Base-by-base conservation (phyloP, 140 eudicot genomes). In the Anethum foeniculum region DNA sequence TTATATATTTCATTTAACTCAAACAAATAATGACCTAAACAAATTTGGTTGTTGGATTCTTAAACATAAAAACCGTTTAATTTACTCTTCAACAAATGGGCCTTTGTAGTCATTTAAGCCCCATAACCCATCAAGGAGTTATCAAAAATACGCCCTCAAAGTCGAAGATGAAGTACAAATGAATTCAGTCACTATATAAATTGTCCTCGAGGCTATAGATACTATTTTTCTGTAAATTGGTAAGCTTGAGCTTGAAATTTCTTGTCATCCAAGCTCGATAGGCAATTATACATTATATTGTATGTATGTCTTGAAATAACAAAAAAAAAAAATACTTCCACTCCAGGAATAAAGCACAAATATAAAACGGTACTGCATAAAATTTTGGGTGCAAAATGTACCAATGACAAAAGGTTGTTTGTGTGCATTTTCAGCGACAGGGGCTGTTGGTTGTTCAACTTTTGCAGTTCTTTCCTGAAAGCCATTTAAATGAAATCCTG, bases 401-500 rank as follows among this genome's bases (percentile, higher is more conserved):
- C 98, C 98, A 65, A 94, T 94, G 80, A 94, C 88, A 90, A 94
- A 94, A 80, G 98, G 98, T 71, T 93, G 97, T 90, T 90, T 91
- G 77, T 86, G 88, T 81, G 86, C 83, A 88, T 81, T 85, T 81
- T 88, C 96, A 80, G 90, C 76, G 27, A 87, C 85, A 41, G 96
- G 88, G 28, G 89, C 81, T 73, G 93, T 84, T 75, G 90, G 88
- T 82, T 84, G 92, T 52, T 86, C 98, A 58, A 56, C 89, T 46
- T 58, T 82, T 80, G 88, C 79, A 84, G 79, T 83, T 82, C 83
- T 80, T 79, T 83, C 49, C 83, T 90, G 85, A 72, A 79, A 84
- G 43, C 86, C 96, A 81, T 93, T 80, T 84, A 89, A 76, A 83
- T 90, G 98, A 87, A 94, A 94, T 73, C 98, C 98, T 78, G 98